Evolutionary conservation across 768 basidiomycete genomes (phyloP).

Genomic region (Rickenella mellea): DNA sequence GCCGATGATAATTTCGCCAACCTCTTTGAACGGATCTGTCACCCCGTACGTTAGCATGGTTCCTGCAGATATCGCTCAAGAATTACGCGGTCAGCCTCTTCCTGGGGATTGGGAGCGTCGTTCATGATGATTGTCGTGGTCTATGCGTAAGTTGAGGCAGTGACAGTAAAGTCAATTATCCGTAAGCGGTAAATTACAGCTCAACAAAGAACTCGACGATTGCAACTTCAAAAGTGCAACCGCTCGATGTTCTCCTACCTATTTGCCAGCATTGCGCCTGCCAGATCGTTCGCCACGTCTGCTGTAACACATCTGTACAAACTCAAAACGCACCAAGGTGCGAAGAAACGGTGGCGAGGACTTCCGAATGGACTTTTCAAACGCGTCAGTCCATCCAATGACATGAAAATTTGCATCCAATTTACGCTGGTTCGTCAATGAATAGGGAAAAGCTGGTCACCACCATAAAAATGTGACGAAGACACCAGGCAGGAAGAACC

Average conservation of each 20-base stretch:
- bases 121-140: too few species aligned
- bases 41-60: not conserved
- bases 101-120: constrained; percentile 40
- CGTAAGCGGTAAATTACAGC: too few species aligned
- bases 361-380: constrained; percentile 65
- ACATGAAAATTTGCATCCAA: not conserved
- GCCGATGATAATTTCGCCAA: constrained; percentile 62
- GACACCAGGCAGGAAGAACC: constrained; percentile 54
- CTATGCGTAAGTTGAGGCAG: too few species aligned
- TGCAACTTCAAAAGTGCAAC: too few species aligned
- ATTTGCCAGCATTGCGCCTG: too few species aligned
- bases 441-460: constrained; percentile 61
- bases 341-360: constrained; percentile 75
- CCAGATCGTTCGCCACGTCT: constrained; percentile 54
- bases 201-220: too few species aligned
- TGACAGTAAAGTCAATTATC: too few species aligned
- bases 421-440: not conserved
- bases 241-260: too few species aligned
- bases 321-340: constrained; percentile 70
- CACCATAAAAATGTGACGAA: constrained; percentile 67
- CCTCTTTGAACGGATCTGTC: constrained; percentile 84
- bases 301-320: constrained; percentile 53
- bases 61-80: not conserved
- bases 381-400: constrained; percentile 39
- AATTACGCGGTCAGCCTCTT: constrained; percentile 75